These are phyloP conservation scores for Chytridiales sp. DNA, from an alignment of 371 early-diverging fungal genomes.

Conservation along the genomic window DNA sequence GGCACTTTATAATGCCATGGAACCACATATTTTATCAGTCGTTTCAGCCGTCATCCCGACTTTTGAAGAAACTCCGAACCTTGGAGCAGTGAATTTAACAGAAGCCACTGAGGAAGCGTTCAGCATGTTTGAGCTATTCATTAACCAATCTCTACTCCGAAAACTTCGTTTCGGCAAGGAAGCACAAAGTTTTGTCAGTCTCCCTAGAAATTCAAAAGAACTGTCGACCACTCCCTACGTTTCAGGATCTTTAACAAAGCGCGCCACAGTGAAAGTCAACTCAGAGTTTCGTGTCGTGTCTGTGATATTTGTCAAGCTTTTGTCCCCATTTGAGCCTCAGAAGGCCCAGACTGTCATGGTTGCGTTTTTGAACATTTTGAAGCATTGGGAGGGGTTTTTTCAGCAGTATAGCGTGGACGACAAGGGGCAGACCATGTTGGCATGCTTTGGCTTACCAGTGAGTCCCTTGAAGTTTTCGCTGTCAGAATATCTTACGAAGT, in stretches of 20 bases:
- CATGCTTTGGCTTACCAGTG: constrained; percentile 13
- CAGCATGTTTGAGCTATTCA: not conserved
- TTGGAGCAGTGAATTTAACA: no score
- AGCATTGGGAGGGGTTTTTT: not conserved
- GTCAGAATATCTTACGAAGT: not conserved
- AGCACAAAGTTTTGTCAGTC: no score
- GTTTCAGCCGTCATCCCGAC: no score
- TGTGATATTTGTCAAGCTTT: constrained; percentile 9
- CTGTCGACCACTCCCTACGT: no score
- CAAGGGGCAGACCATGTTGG: constrained; percentile 18
- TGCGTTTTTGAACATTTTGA: constrained; percentile 10
- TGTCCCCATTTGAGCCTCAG: not conserved
- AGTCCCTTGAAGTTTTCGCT: not conserved
- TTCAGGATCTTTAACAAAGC: no score
- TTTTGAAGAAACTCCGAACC: no score
- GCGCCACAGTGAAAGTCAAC: not conserved
- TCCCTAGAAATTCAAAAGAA: no score
- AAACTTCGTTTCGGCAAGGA: no score
- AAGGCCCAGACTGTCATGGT: not conserved
- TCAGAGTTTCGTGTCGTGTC: not conserved
- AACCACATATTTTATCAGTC: no score
- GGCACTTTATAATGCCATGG: no score
- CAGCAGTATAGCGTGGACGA: not conserved
- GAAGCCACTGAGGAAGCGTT: no score
- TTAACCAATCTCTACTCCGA: not conserved